A percentile compares a stretch with the other conserved stretches of the same genome.
Evolutionary conservation across 2,329 filamentous ascomycete genomes (phyloP).

Genomic region (Fusarium oxysporum): DNA sequence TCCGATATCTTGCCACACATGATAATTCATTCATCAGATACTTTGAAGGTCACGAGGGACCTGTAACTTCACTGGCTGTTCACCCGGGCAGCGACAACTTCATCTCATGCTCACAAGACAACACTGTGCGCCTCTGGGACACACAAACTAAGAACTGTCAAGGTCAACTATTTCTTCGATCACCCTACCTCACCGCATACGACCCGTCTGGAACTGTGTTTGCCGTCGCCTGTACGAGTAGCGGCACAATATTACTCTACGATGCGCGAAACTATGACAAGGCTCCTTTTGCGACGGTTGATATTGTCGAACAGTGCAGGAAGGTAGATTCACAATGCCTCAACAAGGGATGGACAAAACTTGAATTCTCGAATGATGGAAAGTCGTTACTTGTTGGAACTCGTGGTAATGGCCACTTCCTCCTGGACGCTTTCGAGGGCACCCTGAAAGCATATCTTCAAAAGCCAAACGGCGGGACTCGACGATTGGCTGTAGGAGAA

Average conservation of each 20-base stretch:
- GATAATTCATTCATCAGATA: conserved; percentile 98
- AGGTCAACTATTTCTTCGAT: conserved; percentile 82
- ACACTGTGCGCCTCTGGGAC: conserved; percentile 93
- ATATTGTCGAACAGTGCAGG: conserved; percentile 71
- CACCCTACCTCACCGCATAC: conserved; percentile 86
- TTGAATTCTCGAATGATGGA: conserved; percentile 97
- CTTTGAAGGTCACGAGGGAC: conserved; percentile 88
- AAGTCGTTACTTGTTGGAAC: conserved; percentile 88
- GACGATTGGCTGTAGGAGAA: conserved; percentile 66
- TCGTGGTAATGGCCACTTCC: conserved; percentile 84
- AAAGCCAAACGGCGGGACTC: conserved; percentile 66
- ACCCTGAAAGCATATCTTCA: conserved; percentile 78
- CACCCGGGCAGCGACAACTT: conserved; percentile 92
- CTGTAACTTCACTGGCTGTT: conserved; percentile 85
- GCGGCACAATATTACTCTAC: conserved; percentile 86
- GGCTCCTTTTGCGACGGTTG: conserved; percentile 87
- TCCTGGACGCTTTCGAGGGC: conserved; percentile 94
- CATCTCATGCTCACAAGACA: conserved; percentile 89
- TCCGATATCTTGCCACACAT: conserved; percentile 88
- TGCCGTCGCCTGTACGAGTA: conserved; percentile 84
- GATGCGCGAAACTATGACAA: conserved; percentile 95
- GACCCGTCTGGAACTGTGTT: conserved; percentile 94
- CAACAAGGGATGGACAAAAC: conserved; percentile 82
- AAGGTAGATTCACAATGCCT: conserved; percentile 66
- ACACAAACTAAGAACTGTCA: conserved; percentile 82